Conservation (phyloP, 768 basidiomycete species). For the Gloeophyllum trabeum region DNA sequence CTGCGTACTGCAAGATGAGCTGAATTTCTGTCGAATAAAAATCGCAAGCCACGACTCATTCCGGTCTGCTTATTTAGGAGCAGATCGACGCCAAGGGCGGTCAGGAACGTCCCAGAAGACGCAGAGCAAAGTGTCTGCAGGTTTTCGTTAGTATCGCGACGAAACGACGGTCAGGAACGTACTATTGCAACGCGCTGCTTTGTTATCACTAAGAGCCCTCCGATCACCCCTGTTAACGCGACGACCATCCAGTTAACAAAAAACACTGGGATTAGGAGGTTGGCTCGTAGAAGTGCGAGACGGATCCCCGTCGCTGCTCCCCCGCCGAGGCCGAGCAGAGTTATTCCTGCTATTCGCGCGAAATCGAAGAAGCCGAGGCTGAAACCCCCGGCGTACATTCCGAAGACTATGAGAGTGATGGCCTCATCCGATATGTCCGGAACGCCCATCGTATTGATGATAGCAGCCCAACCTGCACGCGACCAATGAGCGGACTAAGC, state of each 20-base stretch:
- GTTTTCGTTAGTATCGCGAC: not conserved
- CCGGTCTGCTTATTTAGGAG: slow-evolving; percentile 45
- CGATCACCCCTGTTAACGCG: slow-evolving; percentile 28
- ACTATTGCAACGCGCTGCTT: slow-evolving; percentile 40
- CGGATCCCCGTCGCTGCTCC: slow-evolving; percentile 50
- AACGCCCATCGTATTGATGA: slow-evolving; percentile 42
- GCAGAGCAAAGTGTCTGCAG: slow-evolving; percentile 27
- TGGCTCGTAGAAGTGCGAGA: slow-evolving; percentile 34
- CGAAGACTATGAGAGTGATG: slow-evolving; percentile 36
- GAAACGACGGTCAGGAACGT: no score
- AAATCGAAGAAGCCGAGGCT: slow-evolving; percentile 41
- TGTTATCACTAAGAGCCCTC: slow-evolving; percentile 30
- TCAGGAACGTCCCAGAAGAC: slow-evolving; percentile 52
- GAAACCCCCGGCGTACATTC: slow-evolving; percentile 38
- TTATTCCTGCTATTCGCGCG: slow-evolving; percentile 34
- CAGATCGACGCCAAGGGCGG: slow-evolving; percentile 44
- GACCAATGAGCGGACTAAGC: not conserved
- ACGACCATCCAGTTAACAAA: slow-evolving; percentile 44
- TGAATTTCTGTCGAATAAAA: slow-evolving; percentile 50
- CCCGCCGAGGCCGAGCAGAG: slow-evolving; percentile 35
- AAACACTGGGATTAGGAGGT: slow-evolving; percentile 35
- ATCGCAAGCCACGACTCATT: slow-evolving; percentile 52
- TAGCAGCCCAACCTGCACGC: slow-evolving; percentile 45
- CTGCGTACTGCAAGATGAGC: slow-evolving; percentile 41
- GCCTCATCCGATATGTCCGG: slow-evolving; percentile 39